These are phyloP conservation scores for Nowakowskiella sp. DNA, from an alignment of 192 early-diverging fungal species.

Conservation along the genomic window DNA sequence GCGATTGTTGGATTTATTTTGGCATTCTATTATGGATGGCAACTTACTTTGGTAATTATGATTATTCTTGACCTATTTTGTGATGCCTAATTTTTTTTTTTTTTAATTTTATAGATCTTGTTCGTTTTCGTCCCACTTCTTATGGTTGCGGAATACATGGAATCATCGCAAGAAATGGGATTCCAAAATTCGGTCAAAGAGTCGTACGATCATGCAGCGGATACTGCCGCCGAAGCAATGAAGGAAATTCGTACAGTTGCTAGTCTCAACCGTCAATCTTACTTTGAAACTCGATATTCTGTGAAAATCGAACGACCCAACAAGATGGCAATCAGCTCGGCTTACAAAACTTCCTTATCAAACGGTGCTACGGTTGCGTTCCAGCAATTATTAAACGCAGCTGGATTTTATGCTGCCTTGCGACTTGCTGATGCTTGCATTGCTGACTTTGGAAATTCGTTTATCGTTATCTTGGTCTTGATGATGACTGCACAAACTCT, in stretches of 20 bases:
- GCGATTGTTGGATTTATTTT: slow-evolving; percentile 35
- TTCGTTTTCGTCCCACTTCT: slow-evolving; percentile 31
- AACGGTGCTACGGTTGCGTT: too few relatives aligned
- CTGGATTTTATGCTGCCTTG: too few relatives aligned
- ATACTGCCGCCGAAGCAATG: too few relatives aligned
- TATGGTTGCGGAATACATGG: slow-evolving; percentile 24
- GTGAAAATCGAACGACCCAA: slow-evolving; percentile 51
- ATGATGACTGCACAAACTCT: slow-evolving; percentile 63
- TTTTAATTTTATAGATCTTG: neutral
- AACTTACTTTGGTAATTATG: slow-evolving; percentile 68
- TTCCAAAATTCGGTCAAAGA: slow-evolving; percentile 36
- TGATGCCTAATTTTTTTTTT: too few relatives aligned
- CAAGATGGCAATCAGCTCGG: slow-evolving; percentile 41
- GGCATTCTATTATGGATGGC: slow-evolving; percentile 63
- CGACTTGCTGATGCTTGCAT: too few relatives aligned
- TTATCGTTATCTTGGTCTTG: slow-evolving; percentile 69
- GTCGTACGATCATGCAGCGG: slow-evolving; percentile 37
- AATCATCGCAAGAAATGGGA: slow-evolving; percentile 18
- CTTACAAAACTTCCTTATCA: slow-evolving; percentile 44
- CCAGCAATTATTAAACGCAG: too few relatives aligned
- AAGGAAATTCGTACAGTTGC: too few relatives aligned
- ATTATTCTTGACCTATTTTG: neutral
- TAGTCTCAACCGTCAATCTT: too few relatives aligned
- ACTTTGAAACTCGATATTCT: slow-evolving; percentile 53
- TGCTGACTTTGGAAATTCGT: too few relatives aligned